Evolutionary conservation across 208 protist genomes (phyloP), one percentile per base, ranked within the genome.

Genomic region (Trichomonas tenax): DNA sequence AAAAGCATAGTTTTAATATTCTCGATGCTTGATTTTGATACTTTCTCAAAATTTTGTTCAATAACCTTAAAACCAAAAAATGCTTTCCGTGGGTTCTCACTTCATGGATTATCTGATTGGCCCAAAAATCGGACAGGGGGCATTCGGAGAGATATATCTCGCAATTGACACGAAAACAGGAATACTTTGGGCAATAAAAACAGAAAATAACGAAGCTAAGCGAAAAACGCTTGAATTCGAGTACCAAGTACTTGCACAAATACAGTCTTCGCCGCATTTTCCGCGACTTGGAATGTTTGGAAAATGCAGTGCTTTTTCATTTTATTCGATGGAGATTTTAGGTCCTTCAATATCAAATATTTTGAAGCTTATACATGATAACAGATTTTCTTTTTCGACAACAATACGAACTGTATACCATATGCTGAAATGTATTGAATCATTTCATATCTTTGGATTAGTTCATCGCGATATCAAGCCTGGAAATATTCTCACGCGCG

Each of bases 401-500:
- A 51, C 14, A 17, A 51, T 93, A 38, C 40, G 86, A 23, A 44
- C 86, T 38, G 26, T 26, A 34, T 58, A 51, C 44, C 86, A 93
- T 51, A 51, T 51, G 17, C 44, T 93, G 10, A 48, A 38, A n/a
- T 48, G 86, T 51, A 93, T 93, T 38, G 44, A 93, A 93, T 93
- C 86, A 38, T 93, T 93, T 40, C 86, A 93, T 51, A 17, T 48
- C 8, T 38, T 93, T 38, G 86, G 86, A 38, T 93, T 93, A 23
- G 46, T 93, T 48, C 86, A 93, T 40, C 86, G 86, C 44, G 86
- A 93, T 51, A 93, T 93, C 2, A 93, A 93, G 31, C 86, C 86
- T 49, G 40, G 26, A 6, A 93, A 93, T 38, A 93, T 93, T 34
- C 26, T 93, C 3, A 93, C 44, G 34, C 8, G 86, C 17, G 40